Evolutionary conservation across 257 asterid species (phyloP).

Genomic region (Ocimum tenuiflorum): DNA sequence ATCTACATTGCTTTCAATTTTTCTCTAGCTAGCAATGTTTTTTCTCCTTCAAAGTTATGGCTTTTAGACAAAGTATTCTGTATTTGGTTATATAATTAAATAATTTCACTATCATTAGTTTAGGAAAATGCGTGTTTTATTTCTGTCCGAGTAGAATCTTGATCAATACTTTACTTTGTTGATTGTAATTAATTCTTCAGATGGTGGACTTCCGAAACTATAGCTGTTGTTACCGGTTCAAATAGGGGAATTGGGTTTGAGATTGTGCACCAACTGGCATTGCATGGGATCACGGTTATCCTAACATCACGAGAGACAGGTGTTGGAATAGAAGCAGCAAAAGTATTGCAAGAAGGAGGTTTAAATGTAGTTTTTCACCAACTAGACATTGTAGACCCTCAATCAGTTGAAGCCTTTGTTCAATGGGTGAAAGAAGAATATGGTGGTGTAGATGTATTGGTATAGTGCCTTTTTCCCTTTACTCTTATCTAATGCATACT

Average conservation of each 20-base stretch:
- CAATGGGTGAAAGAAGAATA: conserved; percentile 56
- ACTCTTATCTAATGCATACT: background rate
- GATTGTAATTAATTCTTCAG: conserved; percentile 26
- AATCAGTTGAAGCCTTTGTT: conserved; percentile 51
- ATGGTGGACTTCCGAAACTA: conserved; percentile 82
- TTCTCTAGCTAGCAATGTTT: too few species aligned
- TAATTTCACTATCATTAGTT: background rate
- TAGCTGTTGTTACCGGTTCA: conserved; percentile 91
- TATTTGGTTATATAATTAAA: too few species aligned
- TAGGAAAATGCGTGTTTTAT: too few species aligned
- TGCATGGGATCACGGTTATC: conserved; percentile 67
- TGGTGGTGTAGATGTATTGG: conserved; percentile 88
- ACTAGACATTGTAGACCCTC: conserved; percentile 59
- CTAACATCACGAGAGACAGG: conserved; percentile 78
- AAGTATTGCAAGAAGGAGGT: conserved; percentile 69
- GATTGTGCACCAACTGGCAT: conserved; percentile 69
- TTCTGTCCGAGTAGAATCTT: background rate
- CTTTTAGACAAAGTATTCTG: too few species aligned
- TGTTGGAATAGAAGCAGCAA: conserved; percentile 76
- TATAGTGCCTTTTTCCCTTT: conserved; percentile 26
- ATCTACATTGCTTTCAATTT: too few species aligned
- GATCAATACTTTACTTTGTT: background rate
- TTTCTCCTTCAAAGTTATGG: too few species aligned
- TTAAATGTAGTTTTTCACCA: conserved; percentile 71
- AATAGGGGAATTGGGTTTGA: conserved; percentile 96